Evolutionary conservation across 805 yeast genomes (phyloP).

Genomic region (Saturnispora halmiae): DNA sequence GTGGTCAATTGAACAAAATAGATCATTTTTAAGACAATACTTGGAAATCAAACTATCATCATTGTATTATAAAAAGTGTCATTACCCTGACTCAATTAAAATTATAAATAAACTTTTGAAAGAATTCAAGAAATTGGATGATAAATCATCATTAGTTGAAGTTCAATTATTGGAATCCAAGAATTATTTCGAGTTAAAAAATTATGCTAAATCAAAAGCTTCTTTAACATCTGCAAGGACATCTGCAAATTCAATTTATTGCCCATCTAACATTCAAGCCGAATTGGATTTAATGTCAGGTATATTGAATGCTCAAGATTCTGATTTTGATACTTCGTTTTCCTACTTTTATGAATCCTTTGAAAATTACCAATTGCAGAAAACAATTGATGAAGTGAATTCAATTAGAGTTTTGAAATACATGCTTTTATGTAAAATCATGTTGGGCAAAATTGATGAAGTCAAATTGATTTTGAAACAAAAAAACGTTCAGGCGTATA

Average conservation of each 20-base stretch:
- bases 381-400: conserved; percentile 27
- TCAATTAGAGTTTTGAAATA: conserved; percentile 72
- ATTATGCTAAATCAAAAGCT: conserved; percentile 84
- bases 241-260: conserved; percentile 92
- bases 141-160: conserved; percentile 89
- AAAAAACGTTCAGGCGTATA: conserved; percentile 36
- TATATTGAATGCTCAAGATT: conserved; percentile 90
- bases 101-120: conserved; percentile 62
- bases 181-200: conserved; percentile 84
- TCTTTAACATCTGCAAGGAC: conserved; percentile 93
- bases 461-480: conserved; percentile 68
- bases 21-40: conserved; percentile 82
- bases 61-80: conserved; percentile 54
- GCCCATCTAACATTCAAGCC: conserved; percentile 90
- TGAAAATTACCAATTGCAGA: conserved; percentile 64
- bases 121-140: conserved; percentile 91
- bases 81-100: conserved; percentile 60
- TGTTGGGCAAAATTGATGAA: conserved; percentile 83
- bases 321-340: conserved; percentile 91
- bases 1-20: conserved; percentile 78
- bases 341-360: conserved; percentile 93
- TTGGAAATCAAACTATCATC: conserved; percentile 77
- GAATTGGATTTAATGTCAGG: conserved; percentile 94
- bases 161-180: conserved; percentile 88
- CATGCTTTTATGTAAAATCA: conserved; percentile 85